A percentile compares a stretch with the other conserved stretches of the same genome.
Conservation (phyloP, 768 basidiomycete species). For the Glaciozyma antarctica region DNA sequence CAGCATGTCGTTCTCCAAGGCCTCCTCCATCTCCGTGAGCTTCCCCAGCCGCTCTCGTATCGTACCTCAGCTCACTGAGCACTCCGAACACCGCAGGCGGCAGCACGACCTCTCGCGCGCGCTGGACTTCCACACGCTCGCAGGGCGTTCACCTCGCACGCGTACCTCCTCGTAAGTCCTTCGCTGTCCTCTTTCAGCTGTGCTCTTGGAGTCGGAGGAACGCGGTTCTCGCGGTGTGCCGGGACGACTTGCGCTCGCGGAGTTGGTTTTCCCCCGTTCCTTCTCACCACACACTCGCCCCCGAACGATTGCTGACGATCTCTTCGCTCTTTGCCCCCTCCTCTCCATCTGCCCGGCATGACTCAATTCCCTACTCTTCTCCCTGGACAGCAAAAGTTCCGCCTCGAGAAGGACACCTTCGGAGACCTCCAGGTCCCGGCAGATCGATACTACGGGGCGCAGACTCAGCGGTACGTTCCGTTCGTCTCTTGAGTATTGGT, state of each 20-base stretch:
- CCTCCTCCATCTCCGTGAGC: too few species aligned
- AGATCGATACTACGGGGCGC: constrained; percentile 93
- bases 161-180: neutral
- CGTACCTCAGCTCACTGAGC: too few species aligned
- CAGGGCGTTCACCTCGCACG: constrained; percentile 4
- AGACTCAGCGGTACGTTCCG: constrained; percentile 71
- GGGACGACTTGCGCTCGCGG: neutral
- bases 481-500: neutral
- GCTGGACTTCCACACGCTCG: neutral
- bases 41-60: too few species aligned
- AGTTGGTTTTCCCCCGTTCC: neutral
- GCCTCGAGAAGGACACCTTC: constrained; percentile 81
- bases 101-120: too few species aligned
- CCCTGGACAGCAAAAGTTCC: constrained; percentile 33
- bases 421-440: constrained; percentile 83
- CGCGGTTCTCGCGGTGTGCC: too few species aligned
- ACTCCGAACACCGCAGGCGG: too few species aligned
- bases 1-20: too few species aligned
- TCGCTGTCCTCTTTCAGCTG: too few species aligned
- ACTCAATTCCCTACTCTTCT: constrained; percentile 7
- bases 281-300: neutral
- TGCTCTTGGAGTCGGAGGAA: too few species aligned
- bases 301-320: too few species aligned
- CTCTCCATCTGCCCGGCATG: neutral
- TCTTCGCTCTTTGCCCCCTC: neutral